phyloP scores from a whole-genome alignment of 23 red algal genomes.

The Agarophyton chilense region DNA sequence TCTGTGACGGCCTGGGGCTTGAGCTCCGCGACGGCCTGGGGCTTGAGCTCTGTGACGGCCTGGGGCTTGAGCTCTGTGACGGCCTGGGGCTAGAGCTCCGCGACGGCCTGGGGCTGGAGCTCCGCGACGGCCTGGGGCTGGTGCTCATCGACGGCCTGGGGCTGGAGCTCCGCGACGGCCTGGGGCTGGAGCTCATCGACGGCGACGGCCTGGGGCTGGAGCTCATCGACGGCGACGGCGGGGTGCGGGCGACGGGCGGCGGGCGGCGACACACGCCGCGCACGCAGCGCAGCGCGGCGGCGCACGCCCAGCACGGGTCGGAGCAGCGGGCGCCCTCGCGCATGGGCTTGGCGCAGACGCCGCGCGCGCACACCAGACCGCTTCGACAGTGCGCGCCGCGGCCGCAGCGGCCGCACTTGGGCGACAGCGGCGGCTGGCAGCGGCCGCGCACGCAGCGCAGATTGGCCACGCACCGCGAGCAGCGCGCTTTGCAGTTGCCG shows the following conservation, averaged over 20 bases:
- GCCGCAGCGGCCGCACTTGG: not conserved
- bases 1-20: not conserved
- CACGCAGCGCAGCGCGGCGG: not conserved
- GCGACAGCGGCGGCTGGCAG: not conserved
- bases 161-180: not conserved
- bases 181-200: not conserved
- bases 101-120: not conserved
- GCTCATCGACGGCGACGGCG: not conserved
- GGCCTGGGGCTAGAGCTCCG: not conserved
- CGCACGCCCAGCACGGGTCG: constrained; percentile 15
- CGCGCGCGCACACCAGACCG: not conserved
- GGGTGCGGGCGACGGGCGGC: not conserved
- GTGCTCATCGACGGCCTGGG: not conserved
- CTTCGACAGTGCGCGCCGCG: not conserved
- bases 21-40: constrained; percentile 8
- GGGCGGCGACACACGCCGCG: not conserved
- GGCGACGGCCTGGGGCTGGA: not conserved
- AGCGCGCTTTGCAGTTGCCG: not conserved
- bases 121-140: not conserved
- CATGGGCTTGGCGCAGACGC: not conserved
- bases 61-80: not conserved
- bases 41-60: not conserved
- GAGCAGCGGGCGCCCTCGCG: not conserved
- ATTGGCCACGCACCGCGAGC: not conserved
- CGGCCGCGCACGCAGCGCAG: not conserved